These are phyloP conservation scores for Alnus glutinosa DNA, from an alignment of 306 rosid species.

Conservation along the genomic window DNA sequence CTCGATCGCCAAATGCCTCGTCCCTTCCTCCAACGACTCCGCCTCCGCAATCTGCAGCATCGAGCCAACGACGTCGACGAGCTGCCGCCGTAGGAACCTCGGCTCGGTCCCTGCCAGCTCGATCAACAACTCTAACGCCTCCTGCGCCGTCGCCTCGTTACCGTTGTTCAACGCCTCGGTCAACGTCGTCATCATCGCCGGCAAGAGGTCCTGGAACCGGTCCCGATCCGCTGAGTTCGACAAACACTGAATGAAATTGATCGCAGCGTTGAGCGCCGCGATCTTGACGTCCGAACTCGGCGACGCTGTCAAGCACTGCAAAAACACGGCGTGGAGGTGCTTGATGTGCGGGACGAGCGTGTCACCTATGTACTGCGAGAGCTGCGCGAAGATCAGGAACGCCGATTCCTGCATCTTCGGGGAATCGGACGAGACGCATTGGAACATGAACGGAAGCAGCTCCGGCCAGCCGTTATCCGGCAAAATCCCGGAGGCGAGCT, in stretches of 20 bases:
- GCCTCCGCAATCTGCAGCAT: slow-evolving; percentile 97
- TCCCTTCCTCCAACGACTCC: slow-evolving; percentile 79
- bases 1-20: slow-evolving; percentile 91
- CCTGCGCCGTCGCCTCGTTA: slow-evolving; percentile 92
- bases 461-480: slow-evolving; percentile 95
- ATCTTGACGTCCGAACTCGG: slow-evolving; percentile 69
- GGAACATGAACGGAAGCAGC: slow-evolving; percentile 83
- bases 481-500: slow-evolving; percentile 87
- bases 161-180: slow-evolving; percentile 83
- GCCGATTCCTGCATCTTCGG: slow-evolving; percentile 85
- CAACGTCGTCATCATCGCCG: slow-evolving; percentile 87
- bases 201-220: slow-evolving; percentile 88
- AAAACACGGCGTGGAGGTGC: slow-evolving; percentile 71
- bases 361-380: slow-evolving; percentile 92
- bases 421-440: slow-evolving; percentile 80
- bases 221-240: slow-evolving; percentile 76
- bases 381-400: slow-evolving; percentile 81
- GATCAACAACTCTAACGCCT: slow-evolving; percentile 83
- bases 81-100: slow-evolving; percentile 78
- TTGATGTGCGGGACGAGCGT: slow-evolving; percentile 73
- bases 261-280: slow-evolving; percentile 87
- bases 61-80: slow-evolving; percentile 82
- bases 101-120: slow-evolving; percentile 94
- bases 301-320: slow-evolving; percentile 61
- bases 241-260: slow-evolving; percentile 87